Conservation (phyloP, 768 basidiomycete genomes). For the Russula ochroleuca region DNA sequence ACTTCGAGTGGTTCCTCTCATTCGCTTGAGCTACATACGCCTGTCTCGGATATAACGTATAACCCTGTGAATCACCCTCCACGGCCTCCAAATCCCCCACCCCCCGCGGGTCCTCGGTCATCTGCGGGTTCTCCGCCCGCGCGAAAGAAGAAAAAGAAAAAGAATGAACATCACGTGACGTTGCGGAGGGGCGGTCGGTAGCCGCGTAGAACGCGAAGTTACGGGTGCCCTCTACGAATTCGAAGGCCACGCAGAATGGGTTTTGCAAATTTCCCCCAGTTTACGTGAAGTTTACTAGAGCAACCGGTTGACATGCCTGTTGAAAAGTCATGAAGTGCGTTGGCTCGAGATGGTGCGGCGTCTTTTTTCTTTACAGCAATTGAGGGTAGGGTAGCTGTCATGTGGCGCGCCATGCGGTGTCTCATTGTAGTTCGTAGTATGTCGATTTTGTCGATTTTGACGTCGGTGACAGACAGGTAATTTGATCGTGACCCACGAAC, state of each 20-base stretch:
- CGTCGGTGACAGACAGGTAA: background rate
- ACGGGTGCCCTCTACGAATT: background rate
- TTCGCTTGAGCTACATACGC: background rate
- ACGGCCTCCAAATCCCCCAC: background rate
- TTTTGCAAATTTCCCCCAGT: background rate
- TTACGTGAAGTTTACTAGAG: background rate
- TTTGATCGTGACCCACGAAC: background rate
- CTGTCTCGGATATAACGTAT: background rate
- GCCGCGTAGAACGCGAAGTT: background rate
- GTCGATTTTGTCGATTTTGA: background rate
- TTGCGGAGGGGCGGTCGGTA: slow-evolving; percentile 20
- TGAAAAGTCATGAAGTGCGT: background rate
- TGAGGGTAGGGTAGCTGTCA: background rate
- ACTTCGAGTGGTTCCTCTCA: slow-evolving; percentile 3
- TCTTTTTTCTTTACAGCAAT: background rate
- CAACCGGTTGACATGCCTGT: background rate
- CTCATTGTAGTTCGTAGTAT: background rate
- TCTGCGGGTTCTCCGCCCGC: background rate
- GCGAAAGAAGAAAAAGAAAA: background rate
- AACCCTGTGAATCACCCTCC: background rate
- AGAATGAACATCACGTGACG: background rate
- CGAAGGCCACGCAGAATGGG: background rate
- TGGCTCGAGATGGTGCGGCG: background rate
- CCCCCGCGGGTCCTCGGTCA: background rate
- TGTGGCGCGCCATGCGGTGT: background rate